A percentile compares a stretch with the other conserved stretches of the same genome.
Evolutionary conservation across 306 rosid species (phyloP).

Genomic region (Arachis stenosperma): DNA sequence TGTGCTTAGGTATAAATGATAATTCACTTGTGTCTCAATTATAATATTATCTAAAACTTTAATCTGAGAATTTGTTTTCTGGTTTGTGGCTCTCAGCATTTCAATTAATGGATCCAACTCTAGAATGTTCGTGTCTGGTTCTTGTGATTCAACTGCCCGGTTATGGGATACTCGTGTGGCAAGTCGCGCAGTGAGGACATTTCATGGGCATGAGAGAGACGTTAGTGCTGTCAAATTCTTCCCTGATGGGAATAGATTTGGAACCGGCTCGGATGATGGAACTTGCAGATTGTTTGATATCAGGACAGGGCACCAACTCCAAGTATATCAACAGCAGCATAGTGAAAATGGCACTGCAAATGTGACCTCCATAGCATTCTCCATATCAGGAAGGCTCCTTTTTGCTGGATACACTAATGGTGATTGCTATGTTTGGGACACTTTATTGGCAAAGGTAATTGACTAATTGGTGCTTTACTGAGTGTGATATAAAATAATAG

Average conservation of each 20-base stretch:
- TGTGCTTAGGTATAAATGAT: constrained; percentile 66
- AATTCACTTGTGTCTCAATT: too few relatives aligned
- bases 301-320: constrained; percentile 96
- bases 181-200: constrained; percentile 91
- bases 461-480: constrained; percentile 31
- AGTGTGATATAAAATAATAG: constrained; percentile 16
- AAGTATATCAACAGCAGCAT: constrained; percentile 72
- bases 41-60: too few relatives aligned
- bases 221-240: constrained; percentile 87
- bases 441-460: constrained; percentile 79
- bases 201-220: constrained; percentile 88
- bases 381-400: constrained; percentile 95
- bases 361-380: constrained; percentile 90
- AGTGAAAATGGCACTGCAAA: constrained; percentile 55
- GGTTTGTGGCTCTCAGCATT: constrained; percentile 57
- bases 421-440: constrained; percentile 92
- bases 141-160: constrained; percentile 90
- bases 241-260: constrained; percentile 97
- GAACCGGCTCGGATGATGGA: constrained; percentile 97
- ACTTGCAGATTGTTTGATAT: constrained; percentile 91
- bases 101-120: constrained; percentile 86
- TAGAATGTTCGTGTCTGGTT: constrained; percentile 91
- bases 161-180: constrained; percentile 99
- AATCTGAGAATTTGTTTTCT: too few relatives aligned
- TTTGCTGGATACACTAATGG: constrained; percentile 89